Conservation (phyloP, 768 basidiomycete species). For the Boletus sp. region DNA sequence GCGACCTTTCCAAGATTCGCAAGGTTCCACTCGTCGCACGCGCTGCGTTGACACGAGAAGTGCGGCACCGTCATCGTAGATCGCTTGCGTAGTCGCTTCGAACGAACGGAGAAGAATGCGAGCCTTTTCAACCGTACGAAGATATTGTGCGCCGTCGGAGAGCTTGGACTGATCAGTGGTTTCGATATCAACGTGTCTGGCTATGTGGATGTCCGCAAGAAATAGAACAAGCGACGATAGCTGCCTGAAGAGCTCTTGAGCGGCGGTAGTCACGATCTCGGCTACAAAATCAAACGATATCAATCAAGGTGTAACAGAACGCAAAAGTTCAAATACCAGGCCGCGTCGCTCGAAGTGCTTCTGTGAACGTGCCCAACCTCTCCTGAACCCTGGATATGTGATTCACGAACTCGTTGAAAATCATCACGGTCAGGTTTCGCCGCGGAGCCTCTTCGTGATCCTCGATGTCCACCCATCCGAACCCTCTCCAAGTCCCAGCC, state of each 20-base stretch:
- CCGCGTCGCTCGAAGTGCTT: conserved; percentile 16
- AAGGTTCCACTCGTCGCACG: conserved; percentile 26
- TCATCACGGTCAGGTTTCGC: conserved; percentile 25
- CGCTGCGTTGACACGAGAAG: conserved; percentile 42
- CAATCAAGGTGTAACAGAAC: neutral
- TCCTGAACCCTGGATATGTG: conserved; percentile 30
- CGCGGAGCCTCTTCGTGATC: conserved; percentile 33
- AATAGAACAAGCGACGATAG: conserved; percentile 42
- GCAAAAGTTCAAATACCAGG: conserved; percentile 16
- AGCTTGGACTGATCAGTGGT: conserved; percentile 34
- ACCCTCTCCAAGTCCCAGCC: conserved; percentile 53
- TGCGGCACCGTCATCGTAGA: conserved; percentile 47
- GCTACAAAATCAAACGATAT: conserved; percentile 11
- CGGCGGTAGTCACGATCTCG: conserved; percentile 23
- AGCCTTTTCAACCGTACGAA: conserved; percentile 44
- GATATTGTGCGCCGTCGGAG: conserved; percentile 37
- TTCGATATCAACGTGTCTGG: conserved; percentile 52
- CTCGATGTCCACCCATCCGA: conserved; percentile 46
- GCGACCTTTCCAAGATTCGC: conserved; percentile 23
- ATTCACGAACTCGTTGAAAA: conserved; percentile 35
- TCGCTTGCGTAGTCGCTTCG: conserved; percentile 47
- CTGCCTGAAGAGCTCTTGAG: conserved; percentile 35
- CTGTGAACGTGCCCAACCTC: conserved; percentile 21
- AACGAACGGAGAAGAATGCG: conserved; percentile 46
- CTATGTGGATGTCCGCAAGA: conserved; percentile 50